These are phyloP conservation scores for Xanthoceras sorbifolium DNA, from an alignment of 345 rosid genomes.

Conservation along the genomic window DNA sequence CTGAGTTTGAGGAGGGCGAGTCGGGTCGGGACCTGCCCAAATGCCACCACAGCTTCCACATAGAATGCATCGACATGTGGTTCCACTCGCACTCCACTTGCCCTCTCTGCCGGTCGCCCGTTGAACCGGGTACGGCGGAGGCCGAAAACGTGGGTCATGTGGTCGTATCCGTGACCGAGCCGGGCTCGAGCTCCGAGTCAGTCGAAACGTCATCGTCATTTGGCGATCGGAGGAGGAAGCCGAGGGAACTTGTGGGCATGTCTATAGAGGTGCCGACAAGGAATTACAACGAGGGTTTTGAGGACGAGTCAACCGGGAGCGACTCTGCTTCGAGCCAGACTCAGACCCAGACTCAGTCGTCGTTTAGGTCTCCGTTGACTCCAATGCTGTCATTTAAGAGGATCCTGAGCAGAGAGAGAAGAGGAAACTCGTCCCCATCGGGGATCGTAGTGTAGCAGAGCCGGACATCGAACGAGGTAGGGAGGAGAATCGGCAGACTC, in stretches of 20 bases:
- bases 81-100: slow-evolving; percentile 88
- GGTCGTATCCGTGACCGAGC: slow-evolving; percentile 18
- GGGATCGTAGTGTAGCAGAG: slow-evolving; percentile 33
- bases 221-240: slow-evolving; percentile 37
- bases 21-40: slow-evolving; percentile 77
- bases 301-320: slow-evolving; percentile 30
- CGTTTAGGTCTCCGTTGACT: slow-evolving; percentile 58
- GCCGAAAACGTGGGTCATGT: background rate
- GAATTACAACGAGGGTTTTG: slow-evolving; percentile 29
- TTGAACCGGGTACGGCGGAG: slow-evolving; percentile 37
- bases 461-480: slow-evolving; percentile 48
- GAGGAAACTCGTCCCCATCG: slow-evolving; percentile 33
- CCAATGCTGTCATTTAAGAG: slow-evolving; percentile 60
- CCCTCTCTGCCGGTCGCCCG: slow-evolving; percentile 86
- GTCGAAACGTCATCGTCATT: slow-evolving; percentile 14
- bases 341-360: slow-evolving; percentile 26
- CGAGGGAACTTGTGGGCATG: slow-evolving; percentile 38
- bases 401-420: slow-evolving; percentile 54
- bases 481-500: slow-evolving; percentile 28
- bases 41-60: slow-evolving; percentile 82
- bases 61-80: slow-evolving; percentile 96
- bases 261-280: slow-evolving; percentile 35
- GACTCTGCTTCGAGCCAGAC: slow-evolving; percentile 37
- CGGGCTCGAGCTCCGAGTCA: slow-evolving; percentile 32
- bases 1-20: slow-evolving; percentile 77